These are phyloP conservation scores for Cenchrus purpureus DNA, from an alignment of 176 grass and related monocot genomes.

Conservation along the genomic window DNA sequence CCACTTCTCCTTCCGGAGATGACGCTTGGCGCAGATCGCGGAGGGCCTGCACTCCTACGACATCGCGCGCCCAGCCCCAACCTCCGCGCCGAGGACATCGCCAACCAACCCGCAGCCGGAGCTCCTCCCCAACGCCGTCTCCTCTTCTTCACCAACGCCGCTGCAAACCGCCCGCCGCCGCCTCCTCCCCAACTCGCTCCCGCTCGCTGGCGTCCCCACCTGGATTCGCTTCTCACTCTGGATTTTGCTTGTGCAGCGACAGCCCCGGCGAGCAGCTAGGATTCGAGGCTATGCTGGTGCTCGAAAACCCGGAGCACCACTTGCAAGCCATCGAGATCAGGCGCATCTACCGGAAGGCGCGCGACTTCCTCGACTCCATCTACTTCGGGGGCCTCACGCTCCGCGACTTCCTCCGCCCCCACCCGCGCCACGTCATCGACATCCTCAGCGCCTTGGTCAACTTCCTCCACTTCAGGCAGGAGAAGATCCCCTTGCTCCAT, in stretches of 20 bases:
- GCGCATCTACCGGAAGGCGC: slow-evolving; percentile 43
- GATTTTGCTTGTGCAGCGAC: slow-evolving; percentile 40
- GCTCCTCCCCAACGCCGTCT: slow-evolving; percentile 45
- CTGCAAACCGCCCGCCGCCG: background rate
- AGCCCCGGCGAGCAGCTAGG: slow-evolving; percentile 64
- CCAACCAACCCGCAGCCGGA: slow-evolving; percentile 35
- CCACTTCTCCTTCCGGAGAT: slow-evolving; percentile 56
- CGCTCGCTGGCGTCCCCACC: background rate
- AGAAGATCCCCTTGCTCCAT: slow-evolving; percentile 52
- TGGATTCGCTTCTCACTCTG: background rate
- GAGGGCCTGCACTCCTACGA: slow-evolving; percentile 29
- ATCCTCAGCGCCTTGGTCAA: slow-evolving; percentile 82
- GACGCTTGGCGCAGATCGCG: slow-evolving; percentile 40
- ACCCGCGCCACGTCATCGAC: slow-evolving; percentile 35
- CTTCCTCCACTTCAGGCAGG: slow-evolving; percentile 74
- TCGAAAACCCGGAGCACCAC: slow-evolving; percentile 77
- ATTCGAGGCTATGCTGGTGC: slow-evolving; percentile 47
- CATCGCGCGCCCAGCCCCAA: slow-evolving; percentile 32
- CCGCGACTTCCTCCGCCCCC: slow-evolving; percentile 60
- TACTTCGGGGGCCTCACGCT: slow-evolving; percentile 53
- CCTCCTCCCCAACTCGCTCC: too few relatives aligned
- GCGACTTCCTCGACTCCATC: slow-evolving; percentile 61
- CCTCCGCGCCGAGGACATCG: slow-evolving; percentile 47
- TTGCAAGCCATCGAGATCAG: slow-evolving; percentile 17
- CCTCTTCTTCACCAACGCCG: slow-evolving; percentile 44